Evolutionary conservation across 176 grass and related monocot genomes (phyloP).

Genomic region (Carex kokanica): DNA sequence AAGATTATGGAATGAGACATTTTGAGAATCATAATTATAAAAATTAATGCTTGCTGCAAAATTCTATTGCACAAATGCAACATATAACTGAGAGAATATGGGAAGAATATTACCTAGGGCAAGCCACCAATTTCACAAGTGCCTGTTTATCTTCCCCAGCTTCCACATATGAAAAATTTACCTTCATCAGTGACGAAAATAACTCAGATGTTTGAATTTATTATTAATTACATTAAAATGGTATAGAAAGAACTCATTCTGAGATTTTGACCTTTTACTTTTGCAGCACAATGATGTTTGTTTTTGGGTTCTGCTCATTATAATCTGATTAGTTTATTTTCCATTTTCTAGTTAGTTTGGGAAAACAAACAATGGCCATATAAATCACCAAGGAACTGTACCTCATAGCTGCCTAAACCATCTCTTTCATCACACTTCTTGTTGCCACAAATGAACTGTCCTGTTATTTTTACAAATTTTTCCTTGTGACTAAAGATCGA

Average conservation of each 20-base stretch:
- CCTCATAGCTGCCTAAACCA: constrained; percentile 84
- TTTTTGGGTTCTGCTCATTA: not conserved
- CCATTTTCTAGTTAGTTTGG: not conserved
- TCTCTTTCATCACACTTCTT: constrained; percentile 62
- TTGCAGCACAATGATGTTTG: not conserved
- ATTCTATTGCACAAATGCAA: not conserved
- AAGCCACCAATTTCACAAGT: constrained; percentile 92
- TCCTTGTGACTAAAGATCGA: not conserved
- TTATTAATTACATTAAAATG: constrained; percentile 2
- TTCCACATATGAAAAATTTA: constrained; percentile 96
- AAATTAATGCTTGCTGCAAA: not conserved
- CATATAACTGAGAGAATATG: constrained; percentile 11
- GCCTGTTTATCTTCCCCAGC: constrained; percentile 78
- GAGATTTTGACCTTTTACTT: not conserved
- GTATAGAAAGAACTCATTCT: not conserved
- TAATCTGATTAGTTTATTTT: not conserved
- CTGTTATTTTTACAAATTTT: constrained; percentile 29
- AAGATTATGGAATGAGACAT: not conserved
- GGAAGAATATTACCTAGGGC: constrained; percentile 52
- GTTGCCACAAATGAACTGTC: constrained; percentile 93
- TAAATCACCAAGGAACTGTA: constrained; percentile 27
- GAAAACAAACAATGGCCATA: constrained; percentile 10
- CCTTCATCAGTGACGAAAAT: constrained; percentile 31
- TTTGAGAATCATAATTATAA: not conserved
- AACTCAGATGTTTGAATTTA: not conserved